phyloP scores from a whole-genome alignment of 2,329 filamentous ascomycete species.

The Sarocladium oryzae region DNA sequence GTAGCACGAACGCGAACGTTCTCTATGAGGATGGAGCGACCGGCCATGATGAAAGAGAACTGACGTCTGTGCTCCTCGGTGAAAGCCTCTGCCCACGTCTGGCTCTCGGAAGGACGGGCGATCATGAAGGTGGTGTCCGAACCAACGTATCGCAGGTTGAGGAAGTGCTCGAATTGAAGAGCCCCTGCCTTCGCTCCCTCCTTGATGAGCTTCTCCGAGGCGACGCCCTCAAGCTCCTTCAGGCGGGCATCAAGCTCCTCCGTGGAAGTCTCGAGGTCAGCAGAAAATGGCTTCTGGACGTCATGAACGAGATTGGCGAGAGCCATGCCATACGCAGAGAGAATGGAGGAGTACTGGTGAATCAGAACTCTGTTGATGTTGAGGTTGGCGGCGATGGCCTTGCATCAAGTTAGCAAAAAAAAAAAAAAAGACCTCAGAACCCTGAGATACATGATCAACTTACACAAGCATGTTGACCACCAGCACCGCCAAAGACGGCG shows the following conservation, averaged over 20 bases:
- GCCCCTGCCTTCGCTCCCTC: conserved; percentile 2
- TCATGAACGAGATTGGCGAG: conserved; percentile 90
- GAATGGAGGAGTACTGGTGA: conserved; percentile 79
- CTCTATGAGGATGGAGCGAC: conserved; percentile 32
- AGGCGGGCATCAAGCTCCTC: conserved; percentile 49
- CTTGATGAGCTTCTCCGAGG: conserved; percentile 9
- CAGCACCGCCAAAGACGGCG: conserved; percentile 86
- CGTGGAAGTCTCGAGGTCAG: conserved; percentile 55
- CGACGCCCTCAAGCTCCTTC: conserved; percentile 6
- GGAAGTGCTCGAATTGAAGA: conserved; percentile 23
- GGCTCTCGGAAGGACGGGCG: neutral
- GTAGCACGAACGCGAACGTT: conserved; percentile 36
- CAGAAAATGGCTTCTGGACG: conserved; percentile 67
- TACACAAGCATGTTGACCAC: conserved; percentile 82
- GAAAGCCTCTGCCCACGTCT: conserved; percentile 22
- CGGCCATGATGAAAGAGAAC: conserved; percentile 32
- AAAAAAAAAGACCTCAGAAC: too few relatives aligned
- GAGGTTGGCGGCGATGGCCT: conserved; percentile 69
- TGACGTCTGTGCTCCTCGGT: conserved; percentile 31
- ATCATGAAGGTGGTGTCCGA: conserved; percentile 35
- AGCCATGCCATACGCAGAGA: conserved; percentile 90
- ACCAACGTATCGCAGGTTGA: conserved; percentile 38
- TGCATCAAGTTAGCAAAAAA: too few relatives aligned
- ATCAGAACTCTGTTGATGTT: conserved; percentile 80
- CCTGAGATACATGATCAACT: too few relatives aligned